Evolutionary conservation across 768 basidiomycete genomes (phyloP), one percentile per base, ranked within the genome.

Genomic region (Amanita molliuscula): DNA sequence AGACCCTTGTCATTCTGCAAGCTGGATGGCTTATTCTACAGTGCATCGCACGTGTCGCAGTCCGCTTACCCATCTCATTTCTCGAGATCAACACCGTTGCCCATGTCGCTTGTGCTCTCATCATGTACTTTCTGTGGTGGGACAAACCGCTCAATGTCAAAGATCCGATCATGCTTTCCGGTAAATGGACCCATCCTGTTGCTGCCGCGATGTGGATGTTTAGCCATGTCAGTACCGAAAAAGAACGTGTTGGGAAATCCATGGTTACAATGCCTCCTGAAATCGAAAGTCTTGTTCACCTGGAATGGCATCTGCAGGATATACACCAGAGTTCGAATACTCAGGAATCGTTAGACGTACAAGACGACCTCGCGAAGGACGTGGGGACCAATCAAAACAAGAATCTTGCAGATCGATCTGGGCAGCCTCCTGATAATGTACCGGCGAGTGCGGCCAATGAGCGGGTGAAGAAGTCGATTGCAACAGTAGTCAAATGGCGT

Each of bases 21-120:
- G 44, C 56, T 1, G 42, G 48, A 3, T 64, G 59, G 59, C 63
- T 64, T 49, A 44, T 51, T 11, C 28, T 52, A 37, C 55, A 58
- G 33, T 56, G 47, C 41, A 20, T 54, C 11, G 51, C 53, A 10
- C 53, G 57, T 21, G 1, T 15, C 15, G n/a, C n/a, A 2, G 6
- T 31, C 35, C 21, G 31, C 9, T 51, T 59, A 11, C 50, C 49
- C 11, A 34, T 57, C 33, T 55, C 55, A 11, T 53, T 53, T 16
- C 50, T 61, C 10, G 58, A 61, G 34, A 3, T 58, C 3, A 47
- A 51, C 23, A 58, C 60, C 3, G 36, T 55, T 23, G 55, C 53
- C 21, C 56, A 56, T 44, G 48, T 55, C 11, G 31, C 49, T 6
- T 40, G 55, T 15, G 54, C 51, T 37, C 21, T 49, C 21, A 42